These are phyloP conservation scores for Hypoxylon sp. DNA, from an alignment of 2,329 filamentous ascomycete genomes.

Conservation along the genomic window DNA sequence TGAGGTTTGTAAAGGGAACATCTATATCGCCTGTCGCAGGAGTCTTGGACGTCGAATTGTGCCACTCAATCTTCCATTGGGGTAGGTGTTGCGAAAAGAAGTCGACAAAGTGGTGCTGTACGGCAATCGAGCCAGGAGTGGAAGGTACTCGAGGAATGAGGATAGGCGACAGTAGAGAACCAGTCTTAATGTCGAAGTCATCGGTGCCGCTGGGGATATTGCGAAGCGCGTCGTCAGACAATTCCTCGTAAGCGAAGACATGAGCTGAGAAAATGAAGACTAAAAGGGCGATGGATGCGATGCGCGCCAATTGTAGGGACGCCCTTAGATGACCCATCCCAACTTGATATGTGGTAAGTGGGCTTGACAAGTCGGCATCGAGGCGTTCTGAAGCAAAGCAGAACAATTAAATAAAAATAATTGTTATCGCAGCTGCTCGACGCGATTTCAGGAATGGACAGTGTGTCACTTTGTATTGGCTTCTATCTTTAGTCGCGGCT, in stretches of 20 bases:
- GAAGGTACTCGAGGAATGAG: slow-evolving; percentile 89
- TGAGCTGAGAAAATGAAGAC: slow-evolving; percentile 37
- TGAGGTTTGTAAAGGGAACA: slow-evolving; percentile 86
- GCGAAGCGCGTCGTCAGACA: slow-evolving; percentile 79
- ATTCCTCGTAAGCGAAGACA: slow-evolving; percentile 54
- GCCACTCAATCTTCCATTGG: slow-evolving; percentile 80
- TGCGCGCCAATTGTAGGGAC: slow-evolving; percentile 27
- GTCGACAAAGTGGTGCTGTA: slow-evolving; percentile 81
- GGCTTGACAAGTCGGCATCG: slow-evolving; percentile 12
- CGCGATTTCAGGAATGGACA: slow-evolving; percentile 17
- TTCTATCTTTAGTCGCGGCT: slow-evolving; percentile 15
- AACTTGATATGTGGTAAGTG: slow-evolving; percentile 3
- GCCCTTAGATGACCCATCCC: slow-evolving; percentile 26
- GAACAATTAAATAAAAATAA: not conserved
- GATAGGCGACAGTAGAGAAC: slow-evolving; percentile 83
- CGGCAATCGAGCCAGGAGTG: slow-evolving; percentile 75
- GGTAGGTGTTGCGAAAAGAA: slow-evolving; percentile 82
- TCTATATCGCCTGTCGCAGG: slow-evolving; percentile 75
- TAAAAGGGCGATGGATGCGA: slow-evolving; percentile 19
- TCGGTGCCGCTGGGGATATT: slow-evolving; percentile 74
- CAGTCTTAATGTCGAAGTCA: slow-evolving; percentile 81
- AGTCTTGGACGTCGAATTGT: slow-evolving; percentile 89
- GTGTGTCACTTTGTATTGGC: slow-evolving; percentile 13
- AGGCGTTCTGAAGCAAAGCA: slow-evolving; percentile 2
- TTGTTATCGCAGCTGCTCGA: too few species aligned